These are phyloP conservation scores for Anisodus acutangulus DNA, from an alignment of 257 asterid genomes.

Conservation along the genomic window DNA sequence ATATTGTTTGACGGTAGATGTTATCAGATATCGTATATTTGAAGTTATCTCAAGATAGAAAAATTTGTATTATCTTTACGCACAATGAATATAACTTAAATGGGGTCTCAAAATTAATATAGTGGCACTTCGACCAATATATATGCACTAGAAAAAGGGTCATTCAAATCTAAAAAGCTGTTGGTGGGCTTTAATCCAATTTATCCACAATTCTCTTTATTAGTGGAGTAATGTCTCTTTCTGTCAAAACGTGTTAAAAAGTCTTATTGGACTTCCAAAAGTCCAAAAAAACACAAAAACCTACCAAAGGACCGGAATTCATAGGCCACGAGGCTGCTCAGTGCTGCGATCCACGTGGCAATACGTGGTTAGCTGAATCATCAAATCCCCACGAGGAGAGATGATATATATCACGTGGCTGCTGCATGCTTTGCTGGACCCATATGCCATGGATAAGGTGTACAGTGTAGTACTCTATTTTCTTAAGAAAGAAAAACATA, in stretches of 20 bases:
- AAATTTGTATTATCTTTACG: too few relatives aligned
- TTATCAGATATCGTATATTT: too few relatives aligned
- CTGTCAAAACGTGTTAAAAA: slow-evolving; percentile 11
- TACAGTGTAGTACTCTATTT: neutral
- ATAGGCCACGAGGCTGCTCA: neutral
- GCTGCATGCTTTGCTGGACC: neutral
- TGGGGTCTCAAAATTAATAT: too few relatives aligned
- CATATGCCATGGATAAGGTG: neutral
- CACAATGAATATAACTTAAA: too few relatives aligned
- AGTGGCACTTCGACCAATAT: neutral
- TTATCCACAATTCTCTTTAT: neutral
- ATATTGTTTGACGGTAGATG: too few relatives aligned
- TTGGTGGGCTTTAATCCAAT: neutral
- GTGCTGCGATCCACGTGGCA: neutral
- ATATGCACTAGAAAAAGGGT: neutral
- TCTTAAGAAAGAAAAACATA: too few relatives aligned
- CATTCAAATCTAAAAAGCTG: neutral
- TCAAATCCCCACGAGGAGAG: slow-evolving; percentile 27
- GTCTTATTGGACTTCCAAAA: neutral
- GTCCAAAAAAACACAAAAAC: neutral
- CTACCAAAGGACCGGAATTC: neutral
- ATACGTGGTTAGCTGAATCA: neutral
- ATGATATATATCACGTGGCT: neutral
- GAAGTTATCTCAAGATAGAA: too few relatives aligned
- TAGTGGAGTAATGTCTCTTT: neutral